Conservation (phyloP, 1,284 basidiomycete genomes). For the Austroboletus novae-zelandiae region DNA sequence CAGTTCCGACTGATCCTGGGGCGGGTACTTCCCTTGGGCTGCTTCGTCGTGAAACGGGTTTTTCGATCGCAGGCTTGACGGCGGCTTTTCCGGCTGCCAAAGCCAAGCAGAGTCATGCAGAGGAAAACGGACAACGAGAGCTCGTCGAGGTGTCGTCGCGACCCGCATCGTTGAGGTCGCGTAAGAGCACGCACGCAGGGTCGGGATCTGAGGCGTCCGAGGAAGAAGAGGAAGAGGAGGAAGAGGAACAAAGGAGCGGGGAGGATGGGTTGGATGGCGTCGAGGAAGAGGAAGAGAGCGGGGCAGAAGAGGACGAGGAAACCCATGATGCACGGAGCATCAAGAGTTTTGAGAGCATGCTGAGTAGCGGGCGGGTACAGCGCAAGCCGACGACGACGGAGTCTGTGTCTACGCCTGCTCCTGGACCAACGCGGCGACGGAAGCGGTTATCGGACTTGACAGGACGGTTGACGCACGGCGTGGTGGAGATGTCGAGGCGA, state of each 20-base stretch:
- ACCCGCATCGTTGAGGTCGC: conserved; percentile 51
- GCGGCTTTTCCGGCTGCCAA: conserved; percentile 54
- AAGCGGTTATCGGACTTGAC: conserved; percentile 48
- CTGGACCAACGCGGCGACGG: conserved; percentile 33
- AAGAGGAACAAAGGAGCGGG: conserved; percentile 12
- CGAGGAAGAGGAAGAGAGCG: conserved; percentile 36
- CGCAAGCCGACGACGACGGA: background rate
- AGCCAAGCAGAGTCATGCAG: conserved; percentile 33
- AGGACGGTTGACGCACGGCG: conserved; percentile 67
- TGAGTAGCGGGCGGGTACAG: conserved; percentile 44
- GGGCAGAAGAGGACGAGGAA: conserved; percentile 30
- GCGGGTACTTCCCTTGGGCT: conserved; percentile 27
- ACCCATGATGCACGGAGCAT: conserved; percentile 66
- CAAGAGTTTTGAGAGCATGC: conserved; percentile 79
- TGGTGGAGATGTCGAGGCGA: conserved; percentile 55
- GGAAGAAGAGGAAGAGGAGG: conserved; percentile 31
- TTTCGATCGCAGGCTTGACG: conserved; percentile 79
- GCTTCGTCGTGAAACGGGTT: conserved; percentile 68
- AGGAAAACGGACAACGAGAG: conserved; percentile 60
- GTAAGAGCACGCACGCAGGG: conserved; percentile 34
- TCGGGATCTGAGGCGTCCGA: conserved; percentile 36
- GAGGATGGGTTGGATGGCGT: background rate
- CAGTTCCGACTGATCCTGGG: too few relatives aligned
- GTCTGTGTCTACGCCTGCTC: background rate
- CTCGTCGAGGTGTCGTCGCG: conserved; percentile 57